Base-by-base conservation (phyloP, 2,329 filamentous ascomycete genomes). In the Fusarium sp. region DNA sequence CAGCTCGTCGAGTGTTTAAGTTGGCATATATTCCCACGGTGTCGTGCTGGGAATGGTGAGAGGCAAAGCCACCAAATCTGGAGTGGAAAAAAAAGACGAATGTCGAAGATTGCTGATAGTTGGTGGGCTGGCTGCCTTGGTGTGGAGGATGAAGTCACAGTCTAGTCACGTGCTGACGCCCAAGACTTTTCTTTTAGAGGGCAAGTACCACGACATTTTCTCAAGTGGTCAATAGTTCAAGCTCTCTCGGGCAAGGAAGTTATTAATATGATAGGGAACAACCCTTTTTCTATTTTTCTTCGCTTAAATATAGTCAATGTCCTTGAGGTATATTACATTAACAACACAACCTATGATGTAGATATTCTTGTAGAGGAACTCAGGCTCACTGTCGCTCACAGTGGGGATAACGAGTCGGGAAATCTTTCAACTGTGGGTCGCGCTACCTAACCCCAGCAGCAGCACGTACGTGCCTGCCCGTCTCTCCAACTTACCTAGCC, bases 121-220 rank as follows among this genome's bases (percentile, higher is more conserved):
- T 74, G 67, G 73, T 75, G 73, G 73, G 71, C 62, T 72, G 71
- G 65, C 56, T 67, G 63, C 56, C 66, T 69, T 60, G 54, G 58
- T 70, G 66, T 69, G 67, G 70, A 67, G 72, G 67, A 75, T 75
- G 73, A 75, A 72, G 70, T 73, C 72, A 74, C 66, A 47, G 42
- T 42, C 29, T 40, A 54, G 66, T 75, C 73, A 75, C 73, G 73
- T 75, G 73, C 23, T 20, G 14, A 11, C 41, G 41, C 48, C 63
- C 59, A 72, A 60, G 65, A 63, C 63, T 68, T 72, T 65, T 58
- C 53, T 46, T 58, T 46, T 58, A 36, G 25, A 65, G 60, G 48
- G 35, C 33, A 63, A 45, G 15, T 25, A 25, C 25, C 25, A 9
- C 25, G 4, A 25, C 25, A 25, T 5, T 25, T 25, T 25, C 25